These are phyloP conservation scores for Abrus pulchellus DNA, from an alignment of 306 rosid genomes.

Conservation along the genomic window DNA sequence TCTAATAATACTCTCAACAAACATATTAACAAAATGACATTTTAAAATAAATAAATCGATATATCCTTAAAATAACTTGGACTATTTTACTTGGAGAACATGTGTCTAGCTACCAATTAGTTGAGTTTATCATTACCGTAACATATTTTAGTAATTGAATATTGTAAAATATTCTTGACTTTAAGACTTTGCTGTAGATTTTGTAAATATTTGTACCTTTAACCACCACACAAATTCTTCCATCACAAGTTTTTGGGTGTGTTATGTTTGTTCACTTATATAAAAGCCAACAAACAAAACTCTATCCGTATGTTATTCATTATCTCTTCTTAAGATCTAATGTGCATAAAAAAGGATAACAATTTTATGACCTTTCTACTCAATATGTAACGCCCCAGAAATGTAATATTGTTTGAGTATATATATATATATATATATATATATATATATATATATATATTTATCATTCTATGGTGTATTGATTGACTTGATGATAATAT, in stretches of 20 bases:
- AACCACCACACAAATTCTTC: neutral
- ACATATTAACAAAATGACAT: neutral
- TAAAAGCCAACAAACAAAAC: neutral
- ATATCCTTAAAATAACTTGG: neutral
- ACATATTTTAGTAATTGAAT: too few species aligned
- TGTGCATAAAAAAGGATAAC: neutral
- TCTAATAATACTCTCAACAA: neutral
- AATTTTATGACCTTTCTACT: neutral
- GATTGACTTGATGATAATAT: too few species aligned
- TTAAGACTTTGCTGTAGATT: too few species aligned
- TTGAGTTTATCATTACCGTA: too few species aligned
- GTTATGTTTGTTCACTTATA: neutral
- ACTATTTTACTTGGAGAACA: constrained; percentile 2
- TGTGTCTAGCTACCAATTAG: neutral
- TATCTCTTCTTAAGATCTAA: neutral
- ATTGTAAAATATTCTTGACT: too few species aligned
- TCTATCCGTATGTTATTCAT: neutral
- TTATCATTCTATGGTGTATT: too few species aligned
- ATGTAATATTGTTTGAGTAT: too few species aligned
- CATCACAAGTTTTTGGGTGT: neutral
- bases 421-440: too few species aligned
- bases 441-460: too few species aligned
- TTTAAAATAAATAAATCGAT: too few species aligned
- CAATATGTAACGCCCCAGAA: too few species aligned
- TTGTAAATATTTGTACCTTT: neutral